These are phyloP conservation scores for Apiotrichum gamsii DNA, from an alignment of 1,284 basidiomycete species.

Conservation along the genomic window DNA sequence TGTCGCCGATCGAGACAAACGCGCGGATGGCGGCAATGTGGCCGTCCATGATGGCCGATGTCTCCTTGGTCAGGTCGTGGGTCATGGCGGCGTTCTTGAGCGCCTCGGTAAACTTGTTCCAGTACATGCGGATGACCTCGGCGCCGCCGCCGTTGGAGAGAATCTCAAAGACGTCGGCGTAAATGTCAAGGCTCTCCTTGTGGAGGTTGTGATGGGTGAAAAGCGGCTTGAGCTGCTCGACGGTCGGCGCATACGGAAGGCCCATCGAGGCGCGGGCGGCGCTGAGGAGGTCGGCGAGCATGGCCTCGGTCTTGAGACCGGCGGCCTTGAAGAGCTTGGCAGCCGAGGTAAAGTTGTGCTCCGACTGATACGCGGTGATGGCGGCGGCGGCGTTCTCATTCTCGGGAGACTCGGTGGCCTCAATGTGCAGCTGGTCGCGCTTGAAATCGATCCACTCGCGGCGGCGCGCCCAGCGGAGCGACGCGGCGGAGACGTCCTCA, in stretches of 20 bases:
- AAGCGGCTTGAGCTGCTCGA: neutral
- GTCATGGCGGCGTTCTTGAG: too few relatives aligned
- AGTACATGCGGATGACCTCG: neutral
- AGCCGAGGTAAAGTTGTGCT: slow-evolving; percentile 66
- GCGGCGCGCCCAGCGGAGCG: slow-evolving; percentile 33
- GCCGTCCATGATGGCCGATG: slow-evolving; percentile 34
- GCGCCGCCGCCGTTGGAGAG: slow-evolving; percentile 6
- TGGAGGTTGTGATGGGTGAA: neutral
- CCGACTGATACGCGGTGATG: slow-evolving; percentile 43
- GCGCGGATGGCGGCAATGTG: slow-evolving; percentile 69
- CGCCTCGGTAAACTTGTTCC: neutral
- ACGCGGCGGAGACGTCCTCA: slow-evolving; percentile 56
- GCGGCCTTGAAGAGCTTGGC: slow-evolving; percentile 50
- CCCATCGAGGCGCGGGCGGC: neutral
- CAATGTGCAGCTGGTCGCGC: slow-evolving; percentile 4
- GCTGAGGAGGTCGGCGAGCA: neutral
- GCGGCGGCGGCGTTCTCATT: slow-evolving; percentile 4
- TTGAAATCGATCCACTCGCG: neutral
- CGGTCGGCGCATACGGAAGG: neutral
- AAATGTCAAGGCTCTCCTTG: neutral
- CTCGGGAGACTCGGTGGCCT: neutral
- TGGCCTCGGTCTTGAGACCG: slow-evolving; percentile 17
- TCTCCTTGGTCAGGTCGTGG: neutral
- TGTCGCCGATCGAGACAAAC: slow-evolving; percentile 51
- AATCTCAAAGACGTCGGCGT: slow-evolving; percentile 1